Conservation (phyloP, 345 rosid species). For the Isatis tinctoria region DNA sequence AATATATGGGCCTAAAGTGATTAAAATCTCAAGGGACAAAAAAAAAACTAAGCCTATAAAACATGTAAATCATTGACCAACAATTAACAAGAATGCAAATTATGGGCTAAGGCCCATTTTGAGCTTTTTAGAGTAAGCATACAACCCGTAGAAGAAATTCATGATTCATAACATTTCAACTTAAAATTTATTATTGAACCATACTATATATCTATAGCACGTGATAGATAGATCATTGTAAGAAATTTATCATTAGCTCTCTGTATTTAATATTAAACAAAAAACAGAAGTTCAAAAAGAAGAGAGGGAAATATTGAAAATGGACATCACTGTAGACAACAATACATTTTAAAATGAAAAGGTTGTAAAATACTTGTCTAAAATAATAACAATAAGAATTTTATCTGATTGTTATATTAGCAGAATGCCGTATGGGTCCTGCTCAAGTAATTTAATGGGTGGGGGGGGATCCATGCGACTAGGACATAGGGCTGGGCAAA, state of each 20-base stretch:
- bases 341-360: background rate
- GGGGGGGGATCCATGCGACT: constrained; percentile 3
- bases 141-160: background rate
- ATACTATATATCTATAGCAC: background rate
- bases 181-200: background rate
- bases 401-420: background rate
- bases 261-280: background rate
- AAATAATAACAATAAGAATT: background rate
- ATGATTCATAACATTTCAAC: background rate
- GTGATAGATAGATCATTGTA: background rate
- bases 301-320: background rate
- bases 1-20: constrained; percentile 7
- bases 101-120: background rate
- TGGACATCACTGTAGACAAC: background rate
- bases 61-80: background rate
- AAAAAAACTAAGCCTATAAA: background rate
- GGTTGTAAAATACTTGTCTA: background rate
- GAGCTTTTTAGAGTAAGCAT: background rate
- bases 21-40: background rate
- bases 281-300: background rate
- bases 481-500: no score
- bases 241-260: background rate
- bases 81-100: background rate
- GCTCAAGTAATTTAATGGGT: background rate
- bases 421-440: background rate